A percentile compares a stretch with the other conserved stretches of the same genome.
Evolutionary conservation across 2,329 filamentous ascomycete genomes (phyloP).

Genomic region (Fusarium setosum): DNA sequence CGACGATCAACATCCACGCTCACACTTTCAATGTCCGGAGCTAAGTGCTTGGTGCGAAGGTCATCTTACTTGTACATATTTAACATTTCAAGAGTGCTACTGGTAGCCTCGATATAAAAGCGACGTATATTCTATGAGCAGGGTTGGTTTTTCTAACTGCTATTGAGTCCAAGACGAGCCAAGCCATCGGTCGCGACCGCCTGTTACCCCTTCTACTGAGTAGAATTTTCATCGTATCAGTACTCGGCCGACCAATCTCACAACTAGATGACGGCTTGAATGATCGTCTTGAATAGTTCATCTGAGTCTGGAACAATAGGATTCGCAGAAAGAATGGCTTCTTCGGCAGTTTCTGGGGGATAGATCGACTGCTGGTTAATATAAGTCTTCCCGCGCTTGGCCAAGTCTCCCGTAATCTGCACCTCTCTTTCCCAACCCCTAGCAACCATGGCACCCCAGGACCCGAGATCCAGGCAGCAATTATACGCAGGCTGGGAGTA

Average conservation of each 20-base stretch:
- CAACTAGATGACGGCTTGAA: background rate
- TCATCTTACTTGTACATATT: background rate
- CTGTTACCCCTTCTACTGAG: no score
- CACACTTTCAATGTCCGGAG: conserved; percentile 21
- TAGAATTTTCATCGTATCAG: no score
- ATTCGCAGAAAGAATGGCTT: background rate
- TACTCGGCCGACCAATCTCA: no score
- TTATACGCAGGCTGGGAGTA: conserved; percentile 48
- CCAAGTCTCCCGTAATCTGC: conserved; percentile 39
- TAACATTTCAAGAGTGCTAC: background rate
- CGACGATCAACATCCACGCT: conserved; percentile 23
- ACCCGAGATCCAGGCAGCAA: conserved; percentile 51
- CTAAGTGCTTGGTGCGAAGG: background rate
- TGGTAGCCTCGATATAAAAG: background rate
- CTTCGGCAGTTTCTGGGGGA: background rate
- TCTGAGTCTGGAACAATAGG: background rate
- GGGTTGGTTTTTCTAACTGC: background rate
- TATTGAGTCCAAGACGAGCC: no score
- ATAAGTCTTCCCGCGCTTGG: conserved; percentile 47
- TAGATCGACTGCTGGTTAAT: conserved; percentile 44
- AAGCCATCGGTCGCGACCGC: no score
- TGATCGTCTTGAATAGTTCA: background rate
- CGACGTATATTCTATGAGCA: background rate
- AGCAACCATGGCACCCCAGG: conserved; percentile 43
- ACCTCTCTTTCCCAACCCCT: conserved; percentile 48